Percentiles rank a stretch among this genome's conserved stretches.
These are phyloP conservation scores for Bauhinia variegata DNA, from an alignment of 306 rosid genomes.

Conservation along the genomic window DNA sequence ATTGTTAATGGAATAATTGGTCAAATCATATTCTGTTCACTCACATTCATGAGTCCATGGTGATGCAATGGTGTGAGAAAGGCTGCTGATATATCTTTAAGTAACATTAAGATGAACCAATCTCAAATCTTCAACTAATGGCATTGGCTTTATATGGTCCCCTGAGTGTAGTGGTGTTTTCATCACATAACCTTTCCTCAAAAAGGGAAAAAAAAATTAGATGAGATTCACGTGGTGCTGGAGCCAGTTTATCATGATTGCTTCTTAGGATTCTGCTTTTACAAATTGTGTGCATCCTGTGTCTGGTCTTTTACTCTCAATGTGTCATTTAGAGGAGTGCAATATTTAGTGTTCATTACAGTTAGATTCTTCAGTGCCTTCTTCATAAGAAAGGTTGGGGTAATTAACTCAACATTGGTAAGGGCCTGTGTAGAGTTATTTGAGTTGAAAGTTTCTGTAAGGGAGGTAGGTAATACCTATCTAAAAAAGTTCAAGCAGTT, in stretches of 20 bases:
- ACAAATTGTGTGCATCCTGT: not conserved
- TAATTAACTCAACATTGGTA: not conserved
- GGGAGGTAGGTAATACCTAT: not conserved
- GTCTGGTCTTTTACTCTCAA: not conserved
- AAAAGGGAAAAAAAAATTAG: no score
- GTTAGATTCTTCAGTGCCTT: not conserved
- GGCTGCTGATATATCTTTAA: not conserved
- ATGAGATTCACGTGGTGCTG: not conserved
- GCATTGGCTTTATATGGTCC: not conserved
- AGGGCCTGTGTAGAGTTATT: not conserved
- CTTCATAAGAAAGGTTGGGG: not conserved
- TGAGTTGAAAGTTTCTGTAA: not conserved
- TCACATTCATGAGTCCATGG: not conserved
- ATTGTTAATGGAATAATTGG: constrained; percentile 7
- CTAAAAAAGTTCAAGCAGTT: not conserved
- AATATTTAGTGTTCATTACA: not conserved
- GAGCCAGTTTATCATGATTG: no score
- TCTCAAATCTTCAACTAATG: not conserved
- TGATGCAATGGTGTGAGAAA: not conserved
- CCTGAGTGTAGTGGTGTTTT: not conserved
- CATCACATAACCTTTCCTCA: not conserved
- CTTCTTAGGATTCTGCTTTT: not conserved
- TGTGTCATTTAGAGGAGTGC: not conserved
- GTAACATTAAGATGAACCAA: not conserved
- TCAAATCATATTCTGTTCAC: constrained; percentile 7